Percentiles rank a stretch among this genome's conserved stretches.
Evolutionary conservation across 2,329 filamentous ascomycete species (phyloP).

Genomic region (Diaporthe ilicicola): DNA sequence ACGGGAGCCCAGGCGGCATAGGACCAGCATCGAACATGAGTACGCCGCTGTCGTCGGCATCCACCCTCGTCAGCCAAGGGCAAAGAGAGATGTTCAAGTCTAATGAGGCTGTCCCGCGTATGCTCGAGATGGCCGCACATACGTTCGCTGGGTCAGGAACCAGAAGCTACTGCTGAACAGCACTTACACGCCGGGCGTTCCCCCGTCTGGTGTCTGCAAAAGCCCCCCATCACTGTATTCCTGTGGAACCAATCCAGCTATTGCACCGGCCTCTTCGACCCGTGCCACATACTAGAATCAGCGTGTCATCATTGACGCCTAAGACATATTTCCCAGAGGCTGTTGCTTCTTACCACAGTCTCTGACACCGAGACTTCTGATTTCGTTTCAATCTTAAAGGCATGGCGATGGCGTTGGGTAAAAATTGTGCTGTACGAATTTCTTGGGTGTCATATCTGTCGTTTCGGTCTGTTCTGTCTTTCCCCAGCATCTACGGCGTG

Average conservation of each 20-base stretch:
- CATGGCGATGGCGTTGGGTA: constrained; percentile 16
- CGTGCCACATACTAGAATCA: background rate
- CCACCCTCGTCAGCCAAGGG: constrained; percentile 21
- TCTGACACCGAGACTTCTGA: background rate
- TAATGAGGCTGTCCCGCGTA: constrained; percentile 15
- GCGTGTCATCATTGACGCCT: background rate
- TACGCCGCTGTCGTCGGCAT: constrained; percentile 19
- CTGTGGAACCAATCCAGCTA: background rate
- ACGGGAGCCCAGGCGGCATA: background rate
- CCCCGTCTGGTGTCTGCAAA: background rate
- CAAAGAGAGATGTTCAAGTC: constrained; percentile 1
- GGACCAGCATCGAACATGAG: background rate
- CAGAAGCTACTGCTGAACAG: background rate
- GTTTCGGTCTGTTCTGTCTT: background rate
- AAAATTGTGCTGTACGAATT: background rate
- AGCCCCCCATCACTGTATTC: background rate
- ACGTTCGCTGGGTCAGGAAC: constrained; percentile 18
- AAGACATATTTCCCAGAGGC: background rate
- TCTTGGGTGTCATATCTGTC: background rate
- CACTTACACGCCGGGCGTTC: background rate
- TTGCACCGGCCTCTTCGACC: background rate
- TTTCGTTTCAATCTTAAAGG: background rate
- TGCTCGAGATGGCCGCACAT: constrained; percentile 20
- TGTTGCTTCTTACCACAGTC: background rate
- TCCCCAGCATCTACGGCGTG: background rate